Percentiles rank a stretch among this genome's conserved stretches.
These are phyloP conservation scores for Aspergillus haitiensis DNA, from an alignment of 495 filamentous ascomycete genomes.

Conservation along the genomic window DNA sequence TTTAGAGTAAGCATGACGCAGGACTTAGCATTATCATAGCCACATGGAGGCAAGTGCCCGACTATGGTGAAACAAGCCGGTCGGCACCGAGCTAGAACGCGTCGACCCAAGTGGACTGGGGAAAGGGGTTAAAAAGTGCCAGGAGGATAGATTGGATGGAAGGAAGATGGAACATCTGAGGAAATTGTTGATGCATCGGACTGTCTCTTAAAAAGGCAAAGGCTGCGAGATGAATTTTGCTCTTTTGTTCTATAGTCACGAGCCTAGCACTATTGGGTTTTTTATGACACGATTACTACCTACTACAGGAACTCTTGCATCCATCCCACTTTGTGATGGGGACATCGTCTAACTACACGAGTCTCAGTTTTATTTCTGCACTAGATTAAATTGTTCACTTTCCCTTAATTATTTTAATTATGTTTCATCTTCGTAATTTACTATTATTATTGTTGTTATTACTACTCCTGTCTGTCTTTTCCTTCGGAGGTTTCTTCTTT, in stretches of 20 bases:
- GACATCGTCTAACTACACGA: no score
- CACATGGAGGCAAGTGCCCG: slow-evolving; percentile 39
- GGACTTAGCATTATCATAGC: slow-evolving; percentile 18
- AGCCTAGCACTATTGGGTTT: no score
- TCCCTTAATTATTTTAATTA: no score
- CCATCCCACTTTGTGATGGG: no score
- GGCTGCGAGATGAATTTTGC: slow-evolving; percentile 11
- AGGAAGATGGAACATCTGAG: neutral
- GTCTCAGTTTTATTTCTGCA: no score
- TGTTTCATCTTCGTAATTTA: no score
- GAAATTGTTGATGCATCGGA: slow-evolving; percentile 4
- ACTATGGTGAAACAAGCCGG: slow-evolving; percentile 39
- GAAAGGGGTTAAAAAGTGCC: neutral
- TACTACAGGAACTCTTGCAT: no score
- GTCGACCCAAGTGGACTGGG: slow-evolving; percentile 7
- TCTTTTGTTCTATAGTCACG: neutral
- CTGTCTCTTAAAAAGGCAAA: slow-evolving; percentile 11
- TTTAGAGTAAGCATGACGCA: slow-evolving; percentile 17
- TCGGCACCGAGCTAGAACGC: neutral
- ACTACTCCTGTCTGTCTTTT: no score
- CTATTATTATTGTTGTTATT: no score
- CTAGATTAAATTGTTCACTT: no score
- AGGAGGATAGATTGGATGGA: neutral
- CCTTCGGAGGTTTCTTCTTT: no score
- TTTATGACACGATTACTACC: no score